Base-by-base conservation (phyloP, 192 early-diverging fungal genomes). In the Neocallimastix lanati region DNA sequence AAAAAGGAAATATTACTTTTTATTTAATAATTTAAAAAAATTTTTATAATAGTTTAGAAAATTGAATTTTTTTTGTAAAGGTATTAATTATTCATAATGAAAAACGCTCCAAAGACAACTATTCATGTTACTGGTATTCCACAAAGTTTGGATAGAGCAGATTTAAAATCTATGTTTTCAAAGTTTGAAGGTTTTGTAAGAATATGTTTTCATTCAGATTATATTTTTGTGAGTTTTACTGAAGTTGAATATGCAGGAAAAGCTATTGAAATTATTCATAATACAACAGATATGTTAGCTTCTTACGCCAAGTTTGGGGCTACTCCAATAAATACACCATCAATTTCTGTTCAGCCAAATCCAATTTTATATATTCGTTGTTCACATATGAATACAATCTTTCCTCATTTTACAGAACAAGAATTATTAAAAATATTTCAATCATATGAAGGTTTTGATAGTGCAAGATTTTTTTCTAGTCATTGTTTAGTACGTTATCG, bases 281-380 rank as follows among this genome's bases (percentile, higher is more conserved):
- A 81, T 28, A 40, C 81, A 78, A 87, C 86, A 29, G 86, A 87
- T 67, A 87, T 87, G 86, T 82, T 88, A 28, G 86, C 86, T 16
- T 85, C 86, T 13, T 87, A 87, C 76, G 86, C 86, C 7, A 87
- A 87, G 50, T 83, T 87, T 78, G 84, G 85, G 16, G 86, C 85
- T 29, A 83, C 86, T 13, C 80, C 83, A 28, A 80, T 86, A 30
- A 84, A 82, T 13, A 83, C 84, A 28, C 86, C 86, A 28, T 82
- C 86, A 12, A 84, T 87, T 29, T 81, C 83, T 13, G 86, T 87
- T 29, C 82, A 77, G 15, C 86, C 86, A n/a, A 87, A 87, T 78
- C 86, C 86, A 25, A 87, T 87, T 77, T 81, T 87, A 67, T 87
- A 87, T 78, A 67, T 67, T 67, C 50, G 50, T n/a, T 67, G 50